Evolutionary conservation across 2,329 filamentous ascomycete species (phyloP).

Genomic region (Colletotrichum agaves): DNA sequence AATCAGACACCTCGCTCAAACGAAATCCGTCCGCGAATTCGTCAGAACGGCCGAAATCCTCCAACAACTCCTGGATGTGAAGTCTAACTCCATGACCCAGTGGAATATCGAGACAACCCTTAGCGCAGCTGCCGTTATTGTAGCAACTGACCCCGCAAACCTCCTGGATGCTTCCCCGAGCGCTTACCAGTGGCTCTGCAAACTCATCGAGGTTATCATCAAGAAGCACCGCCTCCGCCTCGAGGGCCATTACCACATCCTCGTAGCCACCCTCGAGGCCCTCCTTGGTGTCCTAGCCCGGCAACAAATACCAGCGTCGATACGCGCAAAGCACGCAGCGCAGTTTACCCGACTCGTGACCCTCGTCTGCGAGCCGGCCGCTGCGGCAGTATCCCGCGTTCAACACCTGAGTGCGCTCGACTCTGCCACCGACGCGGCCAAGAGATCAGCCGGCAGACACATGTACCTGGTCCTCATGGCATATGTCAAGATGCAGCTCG

Average conservation of each 20-base stretch:
- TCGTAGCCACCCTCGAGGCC: slow-evolving; percentile 63
- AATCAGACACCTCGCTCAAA: slow-evolving; percentile 44
- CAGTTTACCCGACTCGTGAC: slow-evolving; percentile 66
- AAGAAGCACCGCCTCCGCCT: slow-evolving; percentile 70
- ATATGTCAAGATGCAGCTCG: slow-evolving; percentile 71
- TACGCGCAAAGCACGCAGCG: slow-evolving; percentile 57
- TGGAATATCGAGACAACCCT: slow-evolving; percentile 68
- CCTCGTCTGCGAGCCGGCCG: slow-evolving; percentile 68
- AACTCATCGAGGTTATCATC: slow-evolving; percentile 66
- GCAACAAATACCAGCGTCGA: slow-evolving; percentile 20
- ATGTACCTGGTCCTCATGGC: slow-evolving; percentile 70
- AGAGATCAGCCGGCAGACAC: slow-evolving; percentile 69
- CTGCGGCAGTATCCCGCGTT: slow-evolving; percentile 62
- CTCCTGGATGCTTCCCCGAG: slow-evolving; percentile 46
- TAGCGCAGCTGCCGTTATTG: slow-evolving; percentile 52
- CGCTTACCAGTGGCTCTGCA: slow-evolving; percentile 60
- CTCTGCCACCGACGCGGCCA: slow-evolving; percentile 70
- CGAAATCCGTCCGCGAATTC: slow-evolving; percentile 47
- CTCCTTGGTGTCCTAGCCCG: slow-evolving; percentile 65
- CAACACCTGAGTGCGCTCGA: slow-evolving; percentile 60
- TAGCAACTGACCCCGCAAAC: slow-evolving; percentile 40
- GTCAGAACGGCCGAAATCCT: slow-evolving; percentile 54
- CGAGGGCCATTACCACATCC: slow-evolving; percentile 70
- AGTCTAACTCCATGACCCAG: slow-evolving; percentile 62
- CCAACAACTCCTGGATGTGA: slow-evolving; percentile 60